phyloP scores from a whole-genome alignment of 345 rosid genomes.

The Sapria himalayana region DNA sequence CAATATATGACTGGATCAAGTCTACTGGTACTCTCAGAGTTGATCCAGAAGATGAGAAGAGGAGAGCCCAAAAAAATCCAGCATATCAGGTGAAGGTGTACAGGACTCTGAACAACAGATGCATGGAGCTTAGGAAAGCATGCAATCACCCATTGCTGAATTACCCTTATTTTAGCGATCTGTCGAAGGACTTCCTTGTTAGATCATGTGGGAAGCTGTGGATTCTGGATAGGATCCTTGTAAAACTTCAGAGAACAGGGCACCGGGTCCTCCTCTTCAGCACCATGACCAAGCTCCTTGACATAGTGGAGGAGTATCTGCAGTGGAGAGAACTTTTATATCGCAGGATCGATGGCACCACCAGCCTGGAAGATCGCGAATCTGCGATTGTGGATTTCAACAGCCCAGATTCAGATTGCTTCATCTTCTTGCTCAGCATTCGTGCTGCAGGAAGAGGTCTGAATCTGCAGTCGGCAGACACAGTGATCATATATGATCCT shows the following conservation, averaged over 20 bases:
- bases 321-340: slow-evolving; percentile 82
- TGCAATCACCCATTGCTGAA: slow-evolving; percentile 98
- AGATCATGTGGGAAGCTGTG: slow-evolving; percentile 92
- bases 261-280: slow-evolving; percentile 95
- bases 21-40: slow-evolving; percentile 88
- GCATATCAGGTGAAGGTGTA: slow-evolving; percentile 58
- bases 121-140: slow-evolving; percentile 95
- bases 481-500: slow-evolving; percentile 96
- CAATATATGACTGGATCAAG: slow-evolving; percentile 96
- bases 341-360: slow-evolving; percentile 95
- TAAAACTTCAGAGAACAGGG: slow-evolving; percentile 84
- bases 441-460: slow-evolving; percentile 99
- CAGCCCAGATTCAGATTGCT: slow-evolving; percentile 66
- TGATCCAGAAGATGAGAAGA: slow-evolving; percentile 89
- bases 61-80: slow-evolving; percentile 55
- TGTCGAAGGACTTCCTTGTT: slow-evolving; percentile 82
- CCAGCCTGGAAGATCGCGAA: slow-evolving; percentile 98
- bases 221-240: slow-evolving; percentile 84
- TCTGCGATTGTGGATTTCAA: slow-evolving; percentile 96
- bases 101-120: slow-evolving; percentile 70
- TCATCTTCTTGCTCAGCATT: slow-evolving; percentile 89
- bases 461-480: slow-evolving; percentile 97
- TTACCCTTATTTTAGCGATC: slow-evolving; percentile 76
- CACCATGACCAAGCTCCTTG: slow-evolving; percentile 98
- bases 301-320: slow-evolving; percentile 93